These are phyloP conservation scores for Phanerochaete carnosa DNA, from an alignment of 768 basidiomycete species.

Conservation along the genomic window DNA sequence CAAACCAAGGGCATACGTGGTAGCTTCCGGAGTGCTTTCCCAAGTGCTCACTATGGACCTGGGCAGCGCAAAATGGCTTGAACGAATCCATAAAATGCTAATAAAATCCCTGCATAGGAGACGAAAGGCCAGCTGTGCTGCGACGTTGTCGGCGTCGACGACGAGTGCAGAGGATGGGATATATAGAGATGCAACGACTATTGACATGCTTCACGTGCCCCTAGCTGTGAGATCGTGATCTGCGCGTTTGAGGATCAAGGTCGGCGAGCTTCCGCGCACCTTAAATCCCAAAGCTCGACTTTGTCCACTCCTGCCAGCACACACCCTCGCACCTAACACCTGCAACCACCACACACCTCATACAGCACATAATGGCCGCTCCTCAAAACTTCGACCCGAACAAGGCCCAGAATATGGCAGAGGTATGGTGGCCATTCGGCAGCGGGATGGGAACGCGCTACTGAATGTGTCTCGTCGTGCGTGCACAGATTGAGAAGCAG, in stretches of 20 bases:
- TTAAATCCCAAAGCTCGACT: conserved; percentile 4
- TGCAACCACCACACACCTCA: not conserved
- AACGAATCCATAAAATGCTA: no score
- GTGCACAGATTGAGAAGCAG: conserved; percentile 90
- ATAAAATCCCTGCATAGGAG: no score
- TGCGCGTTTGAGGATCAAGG: conserved; percentile 8
- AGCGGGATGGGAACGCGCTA: not conserved
- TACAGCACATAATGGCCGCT: conserved; percentile 27
- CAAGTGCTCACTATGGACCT: not conserved
- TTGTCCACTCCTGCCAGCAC: conserved; percentile 2
- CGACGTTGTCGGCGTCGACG: not conserved
- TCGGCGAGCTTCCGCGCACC: not conserved
- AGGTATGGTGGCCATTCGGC: conserved; percentile 48
- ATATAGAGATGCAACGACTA: not conserved
- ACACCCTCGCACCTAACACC: not conserved
- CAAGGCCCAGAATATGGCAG: conserved; percentile 86
- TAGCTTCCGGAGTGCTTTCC: not conserved
- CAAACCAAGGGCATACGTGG: conserved; percentile 10
- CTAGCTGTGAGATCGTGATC: conserved; percentile 6
- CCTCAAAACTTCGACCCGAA: conserved; percentile 76
- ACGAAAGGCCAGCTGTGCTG: no score
- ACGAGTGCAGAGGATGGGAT: not conserved
- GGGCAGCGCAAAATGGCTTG: no score
- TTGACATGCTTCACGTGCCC: conserved; percentile 6
- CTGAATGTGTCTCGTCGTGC: not conserved